Percentiles rank a stretch among this genome's conserved stretches.
Evolutionary conservation across 2,329 filamentous ascomycete genomes (phyloP).

Genomic region (Cyclaneusma minus): DNA sequence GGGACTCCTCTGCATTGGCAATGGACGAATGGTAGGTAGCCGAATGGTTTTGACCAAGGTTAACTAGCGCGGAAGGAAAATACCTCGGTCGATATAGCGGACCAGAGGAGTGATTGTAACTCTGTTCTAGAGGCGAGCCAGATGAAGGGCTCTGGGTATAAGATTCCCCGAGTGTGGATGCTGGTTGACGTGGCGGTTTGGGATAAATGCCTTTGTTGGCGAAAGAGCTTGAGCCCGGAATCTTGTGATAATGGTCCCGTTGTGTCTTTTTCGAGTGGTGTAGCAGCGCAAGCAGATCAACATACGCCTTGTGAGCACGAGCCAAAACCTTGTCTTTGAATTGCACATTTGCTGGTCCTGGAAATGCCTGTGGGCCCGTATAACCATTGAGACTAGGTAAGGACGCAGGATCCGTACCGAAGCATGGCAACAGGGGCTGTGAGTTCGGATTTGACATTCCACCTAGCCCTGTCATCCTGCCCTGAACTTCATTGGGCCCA

Average conservation of each 20-base stretch:
- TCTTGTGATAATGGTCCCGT: conserved; percentile 21
- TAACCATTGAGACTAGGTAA: conserved; percentile 11
- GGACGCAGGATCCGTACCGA: background rate
- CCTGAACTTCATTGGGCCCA: no score
- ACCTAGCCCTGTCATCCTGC: no score
- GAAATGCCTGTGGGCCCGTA: conserved; percentile 15
- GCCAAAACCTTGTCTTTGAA: conserved; percentile 56
- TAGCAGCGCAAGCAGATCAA: conserved; percentile 51
- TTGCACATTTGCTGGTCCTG: conserved; percentile 25
- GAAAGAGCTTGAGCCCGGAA: conserved; percentile 20
- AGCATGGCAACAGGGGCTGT: no score
- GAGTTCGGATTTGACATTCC: no score
- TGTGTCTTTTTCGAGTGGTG: conserved; percentile 40
- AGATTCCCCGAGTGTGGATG: conserved; percentile 9
- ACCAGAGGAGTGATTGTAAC: no score
- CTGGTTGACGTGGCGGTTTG: conserved; percentile 23
- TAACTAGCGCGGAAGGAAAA: no score
- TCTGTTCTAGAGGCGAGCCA: no score
- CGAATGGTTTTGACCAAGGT: no score
- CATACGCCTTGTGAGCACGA: conserved; percentile 58
- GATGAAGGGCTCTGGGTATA: no score
- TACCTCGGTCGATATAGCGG: no score
- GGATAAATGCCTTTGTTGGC: conserved; percentile 39
- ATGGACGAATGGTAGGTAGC: conserved; percentile 24
- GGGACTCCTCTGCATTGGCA: conserved; percentile 42